These are phyloP conservation scores for Candida lessepsii DNA, from an alignment of 805 yeast genomes.

Conservation along the genomic window DNA sequence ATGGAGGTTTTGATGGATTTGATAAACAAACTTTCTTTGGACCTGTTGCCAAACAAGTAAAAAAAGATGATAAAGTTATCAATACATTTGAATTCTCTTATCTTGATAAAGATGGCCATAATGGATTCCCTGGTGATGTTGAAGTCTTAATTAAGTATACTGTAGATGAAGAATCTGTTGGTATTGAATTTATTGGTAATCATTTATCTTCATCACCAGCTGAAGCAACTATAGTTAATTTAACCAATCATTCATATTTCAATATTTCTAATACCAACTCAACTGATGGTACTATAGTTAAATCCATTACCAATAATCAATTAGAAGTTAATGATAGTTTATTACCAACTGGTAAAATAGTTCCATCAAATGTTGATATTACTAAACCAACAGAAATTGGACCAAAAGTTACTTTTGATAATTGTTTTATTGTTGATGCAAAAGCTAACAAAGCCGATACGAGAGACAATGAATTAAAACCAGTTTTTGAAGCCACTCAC, in stretches of 20 bases:
- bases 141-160: slow-evolving; percentile 47
- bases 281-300: slow-evolving; percentile 32
- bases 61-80: slow-evolving; percentile 29
- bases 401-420: slow-evolving; percentile 35
- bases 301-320: slow-evolving; percentile 36
- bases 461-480: slow-evolving; percentile 32
- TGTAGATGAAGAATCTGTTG: slow-evolving; percentile 38
- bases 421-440: slow-evolving; percentile 48
- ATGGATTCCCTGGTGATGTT: slow-evolving; percentile 64
- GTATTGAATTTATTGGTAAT: slow-evolving; percentile 47
- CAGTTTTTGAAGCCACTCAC: slow-evolving; percentile 44
- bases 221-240: slow-evolving; percentile 50
- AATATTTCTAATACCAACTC: slow-evolving; percentile 36
- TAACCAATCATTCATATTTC: slow-evolving; percentile 67
- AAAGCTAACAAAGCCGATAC: slow-evolving; percentile 44
- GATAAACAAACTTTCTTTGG: slow-evolving; percentile 52
- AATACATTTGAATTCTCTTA: slow-evolving; percentile 32
- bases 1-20: slow-evolving; percentile 55
- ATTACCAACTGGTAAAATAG: slow-evolving; percentile 47
- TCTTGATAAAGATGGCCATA: slow-evolving; percentile 46
- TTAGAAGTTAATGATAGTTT: slow-evolving; percentile 42
- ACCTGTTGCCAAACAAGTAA: slow-evolving; percentile 44
- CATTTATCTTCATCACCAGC: slow-evolving; percentile 27
- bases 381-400: slow-evolving; percentile 20
- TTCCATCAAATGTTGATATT: slow-evolving; percentile 24